Conservation (phyloP, 83 land plant genomes). For the Larix sibirica region DNA sequence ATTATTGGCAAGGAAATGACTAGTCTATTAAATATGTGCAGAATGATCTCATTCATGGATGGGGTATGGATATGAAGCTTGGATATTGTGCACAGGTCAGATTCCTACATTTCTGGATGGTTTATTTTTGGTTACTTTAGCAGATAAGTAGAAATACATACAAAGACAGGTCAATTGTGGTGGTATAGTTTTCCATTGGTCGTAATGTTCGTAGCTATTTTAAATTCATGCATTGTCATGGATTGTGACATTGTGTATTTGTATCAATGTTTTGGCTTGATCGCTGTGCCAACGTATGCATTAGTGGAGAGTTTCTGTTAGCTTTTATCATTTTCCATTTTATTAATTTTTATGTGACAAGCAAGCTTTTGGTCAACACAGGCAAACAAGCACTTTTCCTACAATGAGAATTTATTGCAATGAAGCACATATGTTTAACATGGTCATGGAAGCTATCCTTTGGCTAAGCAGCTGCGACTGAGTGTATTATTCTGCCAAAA, state of each 20-base stretch:
- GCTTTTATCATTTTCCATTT: background rate
- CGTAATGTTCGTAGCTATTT: too few species aligned
- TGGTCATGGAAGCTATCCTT: too few species aligned
- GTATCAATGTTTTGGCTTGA: background rate
- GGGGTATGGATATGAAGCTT: slow-evolving; percentile 98
- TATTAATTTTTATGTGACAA: background rate
- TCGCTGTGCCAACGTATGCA: background rate
- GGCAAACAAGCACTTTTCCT: too few species aligned
- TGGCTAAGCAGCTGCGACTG: too few species aligned
- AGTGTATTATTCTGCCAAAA: too few species aligned
- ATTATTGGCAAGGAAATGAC: too few species aligned
- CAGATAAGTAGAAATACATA: background rate
- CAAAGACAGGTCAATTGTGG: background rate
- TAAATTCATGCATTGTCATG: background rate
- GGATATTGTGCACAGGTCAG: slow-evolving; percentile 97
- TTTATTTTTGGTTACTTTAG: background rate
- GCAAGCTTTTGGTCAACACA: too few species aligned
- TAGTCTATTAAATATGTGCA: slow-evolving; percentile 23
- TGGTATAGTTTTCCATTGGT: background rate
- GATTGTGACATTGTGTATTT: background rate
- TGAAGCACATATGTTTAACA: too few species aligned
- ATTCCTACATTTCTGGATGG: background rate
- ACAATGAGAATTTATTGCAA: too few species aligned
- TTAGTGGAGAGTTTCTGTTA: background rate
- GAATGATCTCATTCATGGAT: slow-evolving; percentile 99